Percentiles rank a stretch among this genome's conserved stretches.
These are phyloP conservation scores for Pleurotus giganteus DNA, from an alignment of 768 basidiomycete genomes.

Conservation along the genomic window DNA sequence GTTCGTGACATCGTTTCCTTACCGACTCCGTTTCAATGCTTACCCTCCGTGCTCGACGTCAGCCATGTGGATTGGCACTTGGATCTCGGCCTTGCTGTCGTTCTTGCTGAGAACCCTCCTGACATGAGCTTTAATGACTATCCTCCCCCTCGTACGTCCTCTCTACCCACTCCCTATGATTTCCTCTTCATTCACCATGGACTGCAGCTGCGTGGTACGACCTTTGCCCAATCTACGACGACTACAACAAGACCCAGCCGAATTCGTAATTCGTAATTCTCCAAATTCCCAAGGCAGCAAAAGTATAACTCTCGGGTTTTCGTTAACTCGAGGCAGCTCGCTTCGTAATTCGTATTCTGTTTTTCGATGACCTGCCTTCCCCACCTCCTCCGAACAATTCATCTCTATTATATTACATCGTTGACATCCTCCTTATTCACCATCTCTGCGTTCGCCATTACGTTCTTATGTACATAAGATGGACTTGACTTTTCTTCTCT, in stretches of 20 bases:
- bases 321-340: background rate
- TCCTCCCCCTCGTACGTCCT: conserved; percentile 19
- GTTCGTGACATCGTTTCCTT: conserved; percentile 11
- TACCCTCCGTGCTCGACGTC: conserved; percentile 6
- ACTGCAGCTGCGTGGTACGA: conserved; percentile 21
- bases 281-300: background rate
- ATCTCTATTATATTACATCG: too few relatives aligned
- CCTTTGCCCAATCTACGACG: conserved; percentile 27
- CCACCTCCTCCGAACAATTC: too few relatives aligned
- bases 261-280: background rate
- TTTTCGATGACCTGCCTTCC: too few relatives aligned
- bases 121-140: conserved; percentile 16
- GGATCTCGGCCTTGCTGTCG: conserved; percentile 34
- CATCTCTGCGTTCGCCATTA: too few relatives aligned
- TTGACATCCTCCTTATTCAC: too few relatives aligned
- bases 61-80: conserved; percentile 39
- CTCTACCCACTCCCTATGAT: conserved; percentile 17
- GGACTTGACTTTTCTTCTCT: too few relatives aligned
- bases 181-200: background rate
- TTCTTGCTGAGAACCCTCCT: conserved; percentile 33
- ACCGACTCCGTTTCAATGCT: background rate
- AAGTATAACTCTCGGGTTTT: background rate
- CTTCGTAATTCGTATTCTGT: background rate
- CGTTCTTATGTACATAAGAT: too few relatives aligned
- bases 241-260: background rate